These are phyloP conservation scores for Nakazawaea molendinolei DNA, from an alignment of 805 yeast species.

Conservation along the genomic window DNA sequence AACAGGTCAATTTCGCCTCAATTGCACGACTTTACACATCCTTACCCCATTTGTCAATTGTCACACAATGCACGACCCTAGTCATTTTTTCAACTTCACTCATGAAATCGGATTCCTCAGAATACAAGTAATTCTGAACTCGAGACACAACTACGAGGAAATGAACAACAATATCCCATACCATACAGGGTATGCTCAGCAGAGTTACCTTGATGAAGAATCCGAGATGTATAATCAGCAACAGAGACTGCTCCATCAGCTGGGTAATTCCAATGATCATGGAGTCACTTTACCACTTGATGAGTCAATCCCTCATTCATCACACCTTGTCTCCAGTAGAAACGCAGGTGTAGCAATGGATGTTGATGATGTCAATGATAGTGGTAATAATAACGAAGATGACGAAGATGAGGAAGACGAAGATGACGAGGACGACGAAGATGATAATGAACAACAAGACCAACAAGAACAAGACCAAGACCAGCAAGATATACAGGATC, in stretches of 20 bases:
- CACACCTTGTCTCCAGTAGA: constrained; percentile 2
- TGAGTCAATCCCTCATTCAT: constrained; percentile 5
- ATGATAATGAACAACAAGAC: constrained; percentile 9
- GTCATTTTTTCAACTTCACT: no score
- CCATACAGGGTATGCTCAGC: constrained; percentile 4
- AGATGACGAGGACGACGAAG: constrained; percentile 13
- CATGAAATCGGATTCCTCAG: no score
- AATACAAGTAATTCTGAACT: no score
- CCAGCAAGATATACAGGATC: constrained; percentile 22
- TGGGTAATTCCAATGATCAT: constrained; percentile 6
- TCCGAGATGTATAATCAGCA: constrained; percentile 15
- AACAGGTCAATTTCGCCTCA: no score
- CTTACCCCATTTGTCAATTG: no score
- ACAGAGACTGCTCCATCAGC: constrained; percentile 7
- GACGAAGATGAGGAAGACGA: constrained; percentile 18
- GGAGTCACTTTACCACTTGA: constrained; percentile 1
- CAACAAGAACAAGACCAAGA: constrained; percentile 29
- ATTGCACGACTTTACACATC: no score
- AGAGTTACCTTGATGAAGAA: constrained; percentile 2
- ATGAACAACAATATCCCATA: constrained; percentile 4
- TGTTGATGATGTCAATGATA: constrained; percentile 29
- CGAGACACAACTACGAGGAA: neutral
- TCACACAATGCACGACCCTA: no score
- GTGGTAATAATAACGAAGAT: no score
- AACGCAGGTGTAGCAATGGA: no score